Base-by-base conservation (phyloP, 2,329 filamentous ascomycete species). In the Tolypocladium guangdongense region DNA sequence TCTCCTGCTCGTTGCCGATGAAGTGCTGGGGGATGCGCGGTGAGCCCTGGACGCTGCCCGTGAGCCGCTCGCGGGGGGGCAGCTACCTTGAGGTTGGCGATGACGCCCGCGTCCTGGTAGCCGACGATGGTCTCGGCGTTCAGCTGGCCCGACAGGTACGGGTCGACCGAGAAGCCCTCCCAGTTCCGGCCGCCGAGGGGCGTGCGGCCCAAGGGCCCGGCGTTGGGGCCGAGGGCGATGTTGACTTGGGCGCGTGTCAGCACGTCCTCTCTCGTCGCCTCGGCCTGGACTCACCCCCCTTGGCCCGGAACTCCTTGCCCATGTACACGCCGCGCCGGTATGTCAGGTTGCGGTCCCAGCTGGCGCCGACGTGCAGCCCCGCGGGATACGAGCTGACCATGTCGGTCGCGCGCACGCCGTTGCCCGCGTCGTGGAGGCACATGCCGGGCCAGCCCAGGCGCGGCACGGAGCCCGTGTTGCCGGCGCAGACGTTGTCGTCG, bases 31-130 rank as follows among this genome's bases (percentile, higher is more conserved):
- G 48, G 16, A 7, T 1, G 11, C 4, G 10, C 4, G n/a, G 5
- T 49, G 14, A 20, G 38, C 16, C 22, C 8, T 47, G 43, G 6
- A 3, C 16, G 5, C 4, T 11, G 22, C 22, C 16, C 32, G 12
- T 36, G 0, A 1, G 1, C 2, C 4, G 2, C 7, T 14, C 30
- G 46, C 27, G 16, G 22, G 27, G 3, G 18, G n/a, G 8, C n/a
- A 33, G 7, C 10, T 38, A 74, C 73, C 67, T 80, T 92, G 75
- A 75, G 83, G 71, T 84, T 88, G 53, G 89, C 87, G 65, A 95
- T 86, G 38, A 92, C 83, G 60, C 88, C 88, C 3, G 84, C 83
- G 62, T 84, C 81, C 64, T 93, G 88, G 51, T 90, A 87, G 33
- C 87, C 88, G 57, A 80, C 76, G 60, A 92, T 81, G 1, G 86